Evolutionary conservation across 169 alveolate genomes (phyloP).

Genomic region (Fabrea salina): DNA sequence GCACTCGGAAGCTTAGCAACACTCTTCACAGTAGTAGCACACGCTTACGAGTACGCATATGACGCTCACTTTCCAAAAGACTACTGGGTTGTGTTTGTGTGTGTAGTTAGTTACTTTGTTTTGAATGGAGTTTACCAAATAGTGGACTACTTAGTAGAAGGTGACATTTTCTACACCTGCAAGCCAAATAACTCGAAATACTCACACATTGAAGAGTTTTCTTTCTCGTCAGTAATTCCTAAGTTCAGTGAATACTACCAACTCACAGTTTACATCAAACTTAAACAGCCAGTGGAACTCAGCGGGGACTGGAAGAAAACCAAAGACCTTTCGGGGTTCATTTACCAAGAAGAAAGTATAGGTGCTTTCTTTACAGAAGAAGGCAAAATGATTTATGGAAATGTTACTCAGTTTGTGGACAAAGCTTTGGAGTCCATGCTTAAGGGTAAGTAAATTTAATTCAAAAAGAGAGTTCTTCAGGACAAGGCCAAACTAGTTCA

Average conservation of each 20-base stretch:
- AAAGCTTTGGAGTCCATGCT: too few species aligned
- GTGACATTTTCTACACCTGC: neutral
- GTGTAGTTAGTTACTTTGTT: slow-evolving; percentile 25
- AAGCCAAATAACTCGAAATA: neutral
- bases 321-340: too few species aligned
- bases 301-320: too few species aligned
- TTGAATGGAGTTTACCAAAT: slow-evolving; percentile 13
- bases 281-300: too few species aligned
- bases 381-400: too few species aligned
- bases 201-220: neutral
- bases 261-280: neutral
- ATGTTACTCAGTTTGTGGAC: too few species aligned
- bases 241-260: neutral
- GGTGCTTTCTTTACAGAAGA: too few species aligned
- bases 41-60: slow-evolving; percentile 18
- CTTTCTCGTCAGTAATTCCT: neutral
- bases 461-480: slow-evolving; percentile 19
- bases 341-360: too few species aligned
- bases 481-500: slow-evolving; percentile 33
- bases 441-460: too few species aligned
- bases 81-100: neutral
- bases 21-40: neutral
- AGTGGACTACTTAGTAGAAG: neutral
- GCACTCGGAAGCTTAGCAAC: neutral
- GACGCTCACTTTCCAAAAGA: slow-evolving; percentile 29